Percentiles rank a stretch among this genome's conserved stretches.
Evolutionary conservation across 768 basidiomycete species (phyloP).

Genomic region (Postia placenta): DNA sequence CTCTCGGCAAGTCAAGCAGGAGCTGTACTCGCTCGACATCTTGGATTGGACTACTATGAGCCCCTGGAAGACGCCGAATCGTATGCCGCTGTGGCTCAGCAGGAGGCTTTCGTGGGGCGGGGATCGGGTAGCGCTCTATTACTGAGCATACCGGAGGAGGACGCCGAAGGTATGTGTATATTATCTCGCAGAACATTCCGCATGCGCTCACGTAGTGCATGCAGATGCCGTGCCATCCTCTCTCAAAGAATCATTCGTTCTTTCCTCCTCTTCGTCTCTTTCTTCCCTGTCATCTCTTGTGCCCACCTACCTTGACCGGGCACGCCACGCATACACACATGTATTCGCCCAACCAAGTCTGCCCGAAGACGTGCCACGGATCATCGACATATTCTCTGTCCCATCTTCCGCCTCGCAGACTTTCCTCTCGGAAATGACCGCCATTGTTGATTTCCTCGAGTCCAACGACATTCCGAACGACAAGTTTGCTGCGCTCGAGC

Average conservation of each 20-base stretch:
- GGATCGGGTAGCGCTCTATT: conserved; percentile 47
- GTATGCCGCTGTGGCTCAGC: conserved; percentile 14
- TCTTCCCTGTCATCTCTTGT: conserved; percentile 47
- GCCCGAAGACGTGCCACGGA: conserved; percentile 22
- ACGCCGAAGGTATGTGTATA: conserved; percentile 43
- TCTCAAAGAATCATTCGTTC: conserved; percentile 42
- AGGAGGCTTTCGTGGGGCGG: conserved; percentile 48
- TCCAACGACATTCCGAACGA: conserved; percentile 34
- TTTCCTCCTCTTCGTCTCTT: conserved; percentile 25
- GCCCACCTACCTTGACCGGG: conserved; percentile 52
- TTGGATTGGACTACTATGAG: conserved; percentile 66
- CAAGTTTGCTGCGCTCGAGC: conserved; percentile 57
- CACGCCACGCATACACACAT: conserved; percentile 49
- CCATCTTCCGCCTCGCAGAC: conserved; percentile 32
- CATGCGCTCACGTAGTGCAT: not conserved
- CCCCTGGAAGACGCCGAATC: conserved; percentile 31
- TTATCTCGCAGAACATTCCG: not conserved
- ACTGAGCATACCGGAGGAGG: conserved; percentile 48
- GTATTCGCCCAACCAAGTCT: conserved; percentile 36
- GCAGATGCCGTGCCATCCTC: conserved; percentile 55
- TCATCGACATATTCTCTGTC: conserved; percentile 36
- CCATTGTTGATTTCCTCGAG: conserved; percentile 49
- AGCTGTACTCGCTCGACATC: conserved; percentile 57
- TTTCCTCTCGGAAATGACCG: conserved; percentile 37
- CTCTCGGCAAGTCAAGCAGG: conserved; percentile 51